Conservation (phyloP, 2,329 filamentous ascomycete genomes). For the Aureobasidium namibiae region DNA sequence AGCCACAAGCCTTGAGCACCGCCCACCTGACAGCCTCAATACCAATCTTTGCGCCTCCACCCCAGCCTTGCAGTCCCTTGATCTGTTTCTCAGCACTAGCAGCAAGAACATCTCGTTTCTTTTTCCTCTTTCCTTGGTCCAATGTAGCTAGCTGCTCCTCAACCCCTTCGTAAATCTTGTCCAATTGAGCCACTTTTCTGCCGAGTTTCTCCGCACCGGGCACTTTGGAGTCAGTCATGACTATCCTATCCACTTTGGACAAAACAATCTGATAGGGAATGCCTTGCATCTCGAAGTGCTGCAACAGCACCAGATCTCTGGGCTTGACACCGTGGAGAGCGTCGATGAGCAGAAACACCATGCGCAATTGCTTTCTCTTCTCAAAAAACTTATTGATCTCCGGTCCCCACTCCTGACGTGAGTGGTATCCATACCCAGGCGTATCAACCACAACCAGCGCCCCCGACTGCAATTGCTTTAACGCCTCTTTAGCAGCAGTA, state of each 20-base stretch:
- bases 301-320: slow-evolving; percentile 51
- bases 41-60: slow-evolving; percentile 48
- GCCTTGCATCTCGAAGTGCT: slow-evolving; percentile 45
- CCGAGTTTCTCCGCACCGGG: background rate
- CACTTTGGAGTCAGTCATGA: slow-evolving; percentile 28
- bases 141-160: slow-evolving; percentile 31
- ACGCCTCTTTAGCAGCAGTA: slow-evolving; percentile 25
- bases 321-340: slow-evolving; percentile 54
- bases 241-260: slow-evolving; percentile 56
- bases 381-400: slow-evolving; percentile 63
- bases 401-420: slow-evolving; percentile 52
- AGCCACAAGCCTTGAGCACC: slow-evolving; percentile 52
- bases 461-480: slow-evolving; percentile 31
- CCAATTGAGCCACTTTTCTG: background rate
- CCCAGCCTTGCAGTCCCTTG: slow-evolving; percentile 35
- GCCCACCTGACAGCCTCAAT: slow-evolving; percentile 57
- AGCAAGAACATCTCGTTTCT: slow-evolving; percentile 45
- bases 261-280: slow-evolving; percentile 58
- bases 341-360: slow-evolving; percentile 59
- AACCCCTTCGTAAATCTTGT: slow-evolving; percentile 21
- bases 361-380: slow-evolving; percentile 52
- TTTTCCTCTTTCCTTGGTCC: background rate
- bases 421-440: slow-evolving; percentile 61
- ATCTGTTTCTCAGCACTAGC: slow-evolving; percentile 46
- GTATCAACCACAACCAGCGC: slow-evolving; percentile 58